Base-by-base conservation (phyloP, 768 basidiomycete species). In the Nidularia pulvinata region DNA sequence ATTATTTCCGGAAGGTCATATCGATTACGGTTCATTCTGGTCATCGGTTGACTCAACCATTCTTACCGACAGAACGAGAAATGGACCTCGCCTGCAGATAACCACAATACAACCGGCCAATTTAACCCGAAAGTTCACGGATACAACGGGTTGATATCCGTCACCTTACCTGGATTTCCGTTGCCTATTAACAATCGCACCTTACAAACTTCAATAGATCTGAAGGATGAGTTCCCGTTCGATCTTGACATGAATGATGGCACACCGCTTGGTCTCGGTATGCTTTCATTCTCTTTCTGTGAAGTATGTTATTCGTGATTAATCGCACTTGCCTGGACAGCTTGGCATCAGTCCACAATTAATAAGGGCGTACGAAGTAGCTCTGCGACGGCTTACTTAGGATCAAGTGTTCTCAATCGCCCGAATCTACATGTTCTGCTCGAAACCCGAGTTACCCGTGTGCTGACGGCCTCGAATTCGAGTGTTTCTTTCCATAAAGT, bases 241-340 rank as follows among this genome's bases (percentile, higher is more conserved):
- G 72, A 73, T 44, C 19, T 61, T 13, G 76, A 78, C 56, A 57
- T 64, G 48, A 74, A 75, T 50, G 63, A 63, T 2, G 76, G 76
- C 4, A 56, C 57, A 13, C 57, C 61, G 1, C 57, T 74, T 6
- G 75, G 75, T 14, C 36, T 73, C 13, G 67, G 72, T 73, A 46
- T 53, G 59, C 25, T 14, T 33, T 5, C 19, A 19, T 19, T 19
- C 19, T 19, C 19, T 19, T 19, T 19, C 19, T 19, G 19, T 19
- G 1, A 1, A 19, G n/a, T 22, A 25, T 46, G 6, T 16, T 35
- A n/a, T 4, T 32, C 37, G 30, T 34, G 22, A 22, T 46, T 32
- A 22, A 33, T 33, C 11, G 49, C 32, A 11, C 49, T 1, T 13
- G 45, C 11, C 9, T 46, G 13, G n/a, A 13, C 37, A 66, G 67